phyloP scores from a whole-genome alignment of 345 rosid genomes.

The Cardiospermum halicacabum region DNA sequence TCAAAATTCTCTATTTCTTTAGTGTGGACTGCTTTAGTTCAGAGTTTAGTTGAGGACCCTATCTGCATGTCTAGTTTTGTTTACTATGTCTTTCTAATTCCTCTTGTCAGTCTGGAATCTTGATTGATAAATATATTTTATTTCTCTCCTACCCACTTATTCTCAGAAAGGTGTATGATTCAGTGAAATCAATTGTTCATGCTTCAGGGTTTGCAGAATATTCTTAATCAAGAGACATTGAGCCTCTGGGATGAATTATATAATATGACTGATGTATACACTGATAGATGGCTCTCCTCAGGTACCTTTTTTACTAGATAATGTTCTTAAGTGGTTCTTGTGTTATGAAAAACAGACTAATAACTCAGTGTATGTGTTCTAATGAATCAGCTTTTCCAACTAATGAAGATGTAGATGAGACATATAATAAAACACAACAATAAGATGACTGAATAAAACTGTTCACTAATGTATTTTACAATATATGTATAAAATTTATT shows the following conservation, averaged over 20 bases:
- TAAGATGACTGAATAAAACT: background rate
- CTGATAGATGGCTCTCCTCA: slow-evolving; percentile 82
- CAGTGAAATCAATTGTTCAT: slow-evolving; percentile 14
- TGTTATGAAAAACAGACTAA: slow-evolving; percentile 7
- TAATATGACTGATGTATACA: slow-evolving; percentile 65
- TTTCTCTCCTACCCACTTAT: slow-evolving; percentile 1
- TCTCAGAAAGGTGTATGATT: background rate
- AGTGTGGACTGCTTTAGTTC: background rate
- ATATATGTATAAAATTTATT: background rate
- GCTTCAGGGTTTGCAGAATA: slow-evolving; percentile 60
- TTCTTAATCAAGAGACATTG: slow-evolving; percentile 42
- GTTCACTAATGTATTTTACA: background rate
- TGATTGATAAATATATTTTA: background rate
- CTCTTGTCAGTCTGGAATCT: background rate
- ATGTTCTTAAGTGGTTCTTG: background rate
- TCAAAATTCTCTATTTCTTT: background rate
- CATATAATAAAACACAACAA: background rate
- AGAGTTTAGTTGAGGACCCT: background rate
- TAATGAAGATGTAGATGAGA: background rate
- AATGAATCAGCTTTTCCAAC: background rate
- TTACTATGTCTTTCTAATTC: background rate
- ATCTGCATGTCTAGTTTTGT: background rate
- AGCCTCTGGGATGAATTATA: slow-evolving; percentile 58
- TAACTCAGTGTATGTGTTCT: background rate
- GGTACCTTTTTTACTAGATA: slow-evolving; percentile 30